Evolutionary conservation across 371 early-diverging fungal genomes (phyloP).

Genomic region (Fennellomyces sp.): DNA sequence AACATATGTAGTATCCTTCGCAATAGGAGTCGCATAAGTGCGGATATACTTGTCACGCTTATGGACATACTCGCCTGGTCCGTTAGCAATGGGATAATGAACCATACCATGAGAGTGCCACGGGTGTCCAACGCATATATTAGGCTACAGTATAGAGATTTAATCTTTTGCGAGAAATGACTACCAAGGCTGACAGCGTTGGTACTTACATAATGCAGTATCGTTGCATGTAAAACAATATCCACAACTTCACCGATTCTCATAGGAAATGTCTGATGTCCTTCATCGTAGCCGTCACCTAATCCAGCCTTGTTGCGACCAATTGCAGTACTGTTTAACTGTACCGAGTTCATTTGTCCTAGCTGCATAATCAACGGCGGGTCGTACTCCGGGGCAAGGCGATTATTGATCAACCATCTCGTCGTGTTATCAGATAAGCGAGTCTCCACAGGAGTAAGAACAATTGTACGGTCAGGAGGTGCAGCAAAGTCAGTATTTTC

Average conservation of each 20-base stretch:
- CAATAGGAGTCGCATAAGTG: slow-evolving; percentile 24
- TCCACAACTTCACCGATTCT: slow-evolving; percentile 28
- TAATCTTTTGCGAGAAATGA: too few species aligned
- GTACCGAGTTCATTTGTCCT: not conserved
- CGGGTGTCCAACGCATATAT: slow-evolving; percentile 34
- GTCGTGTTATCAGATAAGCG: slow-evolving; percentile 8
- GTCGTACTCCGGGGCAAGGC: slow-evolving; percentile 4
- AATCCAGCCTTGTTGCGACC: slow-evolving; percentile 5
- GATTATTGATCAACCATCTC: slow-evolving; percentile 22
- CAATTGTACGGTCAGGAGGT: slow-evolving; percentile 19
- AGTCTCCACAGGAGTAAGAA: slow-evolving; percentile 12
- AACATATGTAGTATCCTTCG: slow-evolving; percentile 33
- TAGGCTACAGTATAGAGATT: too few species aligned
- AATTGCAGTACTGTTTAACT: slow-evolving; percentile 17
- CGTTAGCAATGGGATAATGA: slow-evolving; percentile 40
- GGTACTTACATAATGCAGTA: not conserved
- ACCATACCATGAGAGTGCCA: slow-evolving; percentile 49
- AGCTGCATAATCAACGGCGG: slow-evolving; percentile 13
- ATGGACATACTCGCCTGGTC: slow-evolving; percentile 32
- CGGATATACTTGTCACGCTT: slow-evolving; percentile 20
- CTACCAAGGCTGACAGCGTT: too few species aligned
- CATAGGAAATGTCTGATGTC: slow-evolving; percentile 26
- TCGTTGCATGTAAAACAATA: slow-evolving; percentile 35
- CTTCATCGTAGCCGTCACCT: slow-evolving; percentile 18
- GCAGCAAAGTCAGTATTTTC: slow-evolving; percentile 5